Percentiles rank a stretch among this genome's conserved stretches.
Conservation (phyloP, 495 filamentous ascomycete genomes). For the Trichoderma orchidacearum region DNA sequence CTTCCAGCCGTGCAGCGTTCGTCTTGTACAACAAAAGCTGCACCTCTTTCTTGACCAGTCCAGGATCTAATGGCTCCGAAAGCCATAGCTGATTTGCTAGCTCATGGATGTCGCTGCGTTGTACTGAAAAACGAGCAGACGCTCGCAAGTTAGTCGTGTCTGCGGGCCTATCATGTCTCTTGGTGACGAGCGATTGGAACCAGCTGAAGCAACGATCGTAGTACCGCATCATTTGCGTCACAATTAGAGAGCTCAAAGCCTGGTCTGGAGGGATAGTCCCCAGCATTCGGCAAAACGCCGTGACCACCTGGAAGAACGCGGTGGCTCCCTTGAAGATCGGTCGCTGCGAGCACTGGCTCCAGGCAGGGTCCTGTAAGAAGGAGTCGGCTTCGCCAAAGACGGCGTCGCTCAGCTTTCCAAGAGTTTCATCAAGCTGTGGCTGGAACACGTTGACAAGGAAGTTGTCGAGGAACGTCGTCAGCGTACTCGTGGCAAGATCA, state of each 20-base stretch:
- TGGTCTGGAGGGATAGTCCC: slow-evolving; percentile 93
- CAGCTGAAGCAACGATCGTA: slow-evolving; percentile 83
- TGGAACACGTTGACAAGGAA: slow-evolving; percentile 97
- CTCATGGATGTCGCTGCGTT: slow-evolving; percentile 52
- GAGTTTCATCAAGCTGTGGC: slow-evolving; percentile 89
- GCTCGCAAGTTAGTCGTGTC: slow-evolving; percentile 43
- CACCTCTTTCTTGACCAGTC: slow-evolving; percentile 50
- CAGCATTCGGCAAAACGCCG: slow-evolving; percentile 86
- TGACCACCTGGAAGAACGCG: slow-evolving; percentile 75
- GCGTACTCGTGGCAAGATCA: slow-evolving; percentile 71
- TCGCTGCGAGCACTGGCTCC: slow-evolving; percentile 58
- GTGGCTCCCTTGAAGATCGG: slow-evolving; percentile 90
- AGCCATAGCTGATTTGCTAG: slow-evolving; percentile 50
- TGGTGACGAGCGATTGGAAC: slow-evolving; percentile 61
- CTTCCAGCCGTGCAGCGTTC: slow-evolving; percentile 47
- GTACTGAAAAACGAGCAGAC: slow-evolving; percentile 53
- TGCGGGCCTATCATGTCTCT: slow-evolving; percentile 31
- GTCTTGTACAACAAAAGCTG: slow-evolving; percentile 50
- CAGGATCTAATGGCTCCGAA: slow-evolving; percentile 24
- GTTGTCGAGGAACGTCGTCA: slow-evolving; percentile 95
- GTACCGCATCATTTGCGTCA: slow-evolving; percentile 78
- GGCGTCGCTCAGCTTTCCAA: slow-evolving; percentile 72
- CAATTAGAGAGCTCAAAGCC: slow-evolving; percentile 81
- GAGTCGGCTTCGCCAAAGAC: slow-evolving; percentile 74
- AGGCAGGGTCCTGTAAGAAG: slow-evolving; percentile 77